Percentiles rank a stretch among this genome's conserved stretches.
These are phyloP conservation scores for Zanthoxylum bungeanum DNA, from an alignment of 345 rosid species.

Conservation along the genomic window DNA sequence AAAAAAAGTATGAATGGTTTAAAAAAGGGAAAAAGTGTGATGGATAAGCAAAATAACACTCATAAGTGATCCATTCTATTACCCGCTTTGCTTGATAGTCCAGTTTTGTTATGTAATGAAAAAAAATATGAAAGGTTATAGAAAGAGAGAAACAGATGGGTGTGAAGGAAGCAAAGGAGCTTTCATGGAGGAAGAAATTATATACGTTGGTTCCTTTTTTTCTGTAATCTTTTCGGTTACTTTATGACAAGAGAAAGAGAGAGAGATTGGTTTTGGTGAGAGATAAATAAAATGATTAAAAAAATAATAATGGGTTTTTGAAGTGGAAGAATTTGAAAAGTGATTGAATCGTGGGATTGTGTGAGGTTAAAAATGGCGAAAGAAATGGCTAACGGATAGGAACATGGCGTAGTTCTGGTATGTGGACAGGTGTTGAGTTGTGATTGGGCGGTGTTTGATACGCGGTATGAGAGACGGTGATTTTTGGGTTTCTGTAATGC, in stretches of 20 bases:
- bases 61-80: conserved; percentile 7
- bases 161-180: conserved; percentile 38
- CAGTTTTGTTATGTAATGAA: conserved; percentile 26
- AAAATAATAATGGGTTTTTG: neutral
- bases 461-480: neutral
- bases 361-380: neutral
- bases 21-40: conserved; percentile 9
- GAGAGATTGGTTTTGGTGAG: neutral
- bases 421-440: neutral
- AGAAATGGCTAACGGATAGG: neutral
- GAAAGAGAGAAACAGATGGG: conserved; percentile 10
- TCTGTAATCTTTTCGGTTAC: conserved; percentile 6
- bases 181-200: conserved; percentile 34
- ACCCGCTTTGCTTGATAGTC: conserved; percentile 46
- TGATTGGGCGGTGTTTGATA: neutral
- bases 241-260: conserved; percentile 1
- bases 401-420: neutral
- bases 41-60: conserved; percentile 25
- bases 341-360: neutral
- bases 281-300: neutral
- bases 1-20: neutral
- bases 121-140: conserved; percentile 6
- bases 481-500: neutral
- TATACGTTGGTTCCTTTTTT: conserved; percentile 1
- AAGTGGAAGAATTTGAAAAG: neutral